Evolutionary conservation across 345 rosid genomes (phyloP).

Genomic region (Brassica nigra): DNA sequence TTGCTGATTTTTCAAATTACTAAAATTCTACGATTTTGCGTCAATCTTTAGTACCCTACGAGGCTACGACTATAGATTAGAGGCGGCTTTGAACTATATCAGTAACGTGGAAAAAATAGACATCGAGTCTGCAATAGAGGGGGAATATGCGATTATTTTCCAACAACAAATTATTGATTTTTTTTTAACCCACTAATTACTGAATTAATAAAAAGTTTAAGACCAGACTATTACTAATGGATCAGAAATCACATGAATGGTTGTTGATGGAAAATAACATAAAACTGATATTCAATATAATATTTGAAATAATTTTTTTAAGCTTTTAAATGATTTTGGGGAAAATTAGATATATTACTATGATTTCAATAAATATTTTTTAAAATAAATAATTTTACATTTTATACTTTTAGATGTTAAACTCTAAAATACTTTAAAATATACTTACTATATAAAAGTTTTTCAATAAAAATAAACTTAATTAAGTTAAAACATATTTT

Average conservation of each 20-base stretch:
- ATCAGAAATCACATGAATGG: background rate
- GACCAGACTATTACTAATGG: background rate
- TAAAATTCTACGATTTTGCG: background rate
- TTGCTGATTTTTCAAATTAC: background rate
- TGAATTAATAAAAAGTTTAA: background rate
- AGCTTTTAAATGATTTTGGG: no score
- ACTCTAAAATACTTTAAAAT: no score
- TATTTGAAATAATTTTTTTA: no score
- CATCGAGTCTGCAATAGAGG: background rate
- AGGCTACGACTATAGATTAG: background rate
- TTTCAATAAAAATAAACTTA: no score
- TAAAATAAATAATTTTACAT: no score
- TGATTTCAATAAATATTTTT: no score
- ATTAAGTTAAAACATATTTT: no score
- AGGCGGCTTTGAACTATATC: background rate
- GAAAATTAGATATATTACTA: no score
- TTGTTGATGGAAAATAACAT: background rate
- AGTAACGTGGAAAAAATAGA: background rate
- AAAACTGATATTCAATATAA: no score
- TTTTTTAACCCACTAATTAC: background rate
- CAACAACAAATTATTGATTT: background rate
- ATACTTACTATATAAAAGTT: no score
- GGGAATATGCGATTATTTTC: background rate
- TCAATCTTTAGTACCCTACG: background rate
- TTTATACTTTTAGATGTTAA: no score